Base-by-base conservation (phyloP, 805 yeast genomes). In the Torulaspora microellipsoides region DNA sequence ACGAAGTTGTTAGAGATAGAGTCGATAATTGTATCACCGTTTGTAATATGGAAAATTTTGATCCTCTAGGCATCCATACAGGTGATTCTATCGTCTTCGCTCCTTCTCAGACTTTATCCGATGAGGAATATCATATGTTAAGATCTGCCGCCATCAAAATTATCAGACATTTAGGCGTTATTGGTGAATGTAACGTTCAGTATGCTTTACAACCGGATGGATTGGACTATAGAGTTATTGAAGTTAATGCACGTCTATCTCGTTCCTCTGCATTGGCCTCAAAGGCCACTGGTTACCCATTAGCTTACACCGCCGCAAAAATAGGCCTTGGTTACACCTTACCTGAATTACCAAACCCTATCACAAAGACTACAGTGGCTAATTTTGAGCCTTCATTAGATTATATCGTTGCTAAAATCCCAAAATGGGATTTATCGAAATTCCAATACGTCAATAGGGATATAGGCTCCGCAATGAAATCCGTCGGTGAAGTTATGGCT, bases 41-140 rank as follows among this genome's bases (percentile, higher is more conserved):
- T 42, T 91, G 99, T 77, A 91, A 91, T 70, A 91, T 91, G 99
- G 99, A 91, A 72, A 91, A 91, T 74, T 91, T 91, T 58, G 99
- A 91, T 69, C 99, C 99, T 34, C 78, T 91, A 56, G 99, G 99
- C 57, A 85, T 91, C 59, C 99, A 91, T 71, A 91, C 99, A 44
- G 99, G 99, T 73, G 99, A 91, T 68, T 93, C 99, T 33, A 93
- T 91, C 59, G 99, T 91, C 38, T 96, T 93, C 62, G 99, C 99
- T 43, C 99, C 99, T 38, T 89, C 97, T 34, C 99, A 91, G 71
- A 91, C 99, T 32, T 73, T 91, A 59, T 85, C 96, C 31, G 99
- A 91, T 68, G 95, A 90, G 66, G 99, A 91, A 65, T 91, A 87
- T 71, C 95, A 91, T 71, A 93, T 91, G 99, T 80, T 91, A 60